A percentile compares a stretch with the other conserved stretches of the same genome.
Evolutionary conservation across 164 flowering plant genomes (phyloP).

Genomic region (Berberis vulgaris): DNA sequence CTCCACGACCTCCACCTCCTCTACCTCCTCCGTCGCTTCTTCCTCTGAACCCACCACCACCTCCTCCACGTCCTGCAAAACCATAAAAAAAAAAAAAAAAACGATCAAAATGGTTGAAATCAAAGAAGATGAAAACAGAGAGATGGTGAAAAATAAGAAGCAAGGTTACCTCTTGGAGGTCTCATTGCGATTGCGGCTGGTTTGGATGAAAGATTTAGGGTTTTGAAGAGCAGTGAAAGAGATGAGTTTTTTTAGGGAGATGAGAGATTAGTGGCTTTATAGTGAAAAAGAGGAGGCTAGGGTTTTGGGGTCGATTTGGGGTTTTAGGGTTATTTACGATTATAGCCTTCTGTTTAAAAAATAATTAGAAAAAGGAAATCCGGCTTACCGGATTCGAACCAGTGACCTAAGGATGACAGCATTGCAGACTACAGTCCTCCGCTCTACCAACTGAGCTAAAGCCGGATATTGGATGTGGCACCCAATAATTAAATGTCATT

Average conservation of each 20-base stretch:
- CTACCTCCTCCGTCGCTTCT: slow-evolving; percentile 28
- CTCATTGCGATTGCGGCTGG: background rate
- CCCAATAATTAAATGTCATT: too few relatives aligned
- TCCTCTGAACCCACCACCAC: slow-evolving; percentile 19
- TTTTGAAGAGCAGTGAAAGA: background rate
- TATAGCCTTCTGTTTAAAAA: background rate
- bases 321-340: background rate
- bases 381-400: slow-evolving; percentile 5
- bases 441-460: slow-evolving; percentile 8
- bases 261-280: background rate
- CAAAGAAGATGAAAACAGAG: background rate
- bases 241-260: background rate
- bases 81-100: too few relatives aligned
- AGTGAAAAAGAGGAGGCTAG: background rate
- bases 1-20: slow-evolving; percentile 27
- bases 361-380: background rate
- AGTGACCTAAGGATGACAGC: background rate
- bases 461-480: background rate
- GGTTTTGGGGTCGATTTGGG: background rate
- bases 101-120: background rate
- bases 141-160: background rate
- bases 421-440: slow-evolving; percentile 2
- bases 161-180: background rate
- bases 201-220: background rate
- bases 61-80: slow-evolving; percentile 15